Evolutionary conservation across 1,284 basidiomycete species (phyloP).

Genomic region (Ustilago bromivora): DNA sequence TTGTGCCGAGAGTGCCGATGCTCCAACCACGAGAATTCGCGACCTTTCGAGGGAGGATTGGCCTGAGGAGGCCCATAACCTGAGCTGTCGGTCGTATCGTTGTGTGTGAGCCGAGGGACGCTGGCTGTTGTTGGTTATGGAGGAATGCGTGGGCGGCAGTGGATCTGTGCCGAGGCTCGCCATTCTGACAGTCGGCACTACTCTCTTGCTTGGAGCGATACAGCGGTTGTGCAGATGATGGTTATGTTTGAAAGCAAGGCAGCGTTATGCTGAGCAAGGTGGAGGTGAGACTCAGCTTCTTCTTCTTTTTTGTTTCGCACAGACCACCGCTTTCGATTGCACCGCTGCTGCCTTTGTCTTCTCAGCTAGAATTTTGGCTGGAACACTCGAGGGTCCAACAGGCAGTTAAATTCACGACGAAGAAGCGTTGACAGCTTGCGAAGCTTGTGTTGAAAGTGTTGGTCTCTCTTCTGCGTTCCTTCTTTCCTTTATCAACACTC

Average conservation of each 20-base stretch:
- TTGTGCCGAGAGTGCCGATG: slow-evolving; percentile 83
- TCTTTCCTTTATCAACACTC: slow-evolving; percentile 7
- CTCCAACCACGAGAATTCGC: slow-evolving; percentile 83
- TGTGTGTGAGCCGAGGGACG: slow-evolving; percentile 64
- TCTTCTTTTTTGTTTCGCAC: slow-evolving; percentile 4
- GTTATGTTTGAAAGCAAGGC: background rate
- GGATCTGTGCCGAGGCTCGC: slow-evolving; percentile 43
- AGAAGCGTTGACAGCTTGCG: background rate
- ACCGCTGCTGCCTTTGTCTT: background rate
- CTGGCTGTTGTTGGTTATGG: slow-evolving; percentile 25
- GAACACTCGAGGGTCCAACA: slow-evolving; percentile 7
- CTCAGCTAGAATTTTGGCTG: background rate
- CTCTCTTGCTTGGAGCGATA: background rate
- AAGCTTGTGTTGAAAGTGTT: slow-evolving; percentile 24
- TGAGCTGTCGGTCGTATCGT: slow-evolving; percentile 71
- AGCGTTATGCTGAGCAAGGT: background rate
- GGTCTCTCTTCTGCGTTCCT: slow-evolving; percentile 13
- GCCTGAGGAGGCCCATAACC: slow-evolving; percentile 93
- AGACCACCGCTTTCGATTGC: background rate
- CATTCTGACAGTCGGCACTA: slow-evolving; percentile 10
- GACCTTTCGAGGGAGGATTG: slow-evolving; percentile 90
- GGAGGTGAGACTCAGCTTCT: slow-evolving; percentile 7
- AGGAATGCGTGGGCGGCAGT: slow-evolving; percentile 34
- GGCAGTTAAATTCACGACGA: background rate
- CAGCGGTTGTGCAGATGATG: too few species aligned